Evolutionary conservation across 441 rosid species (phyloP).

Genomic region (Biscutella auriculata): DNA sequence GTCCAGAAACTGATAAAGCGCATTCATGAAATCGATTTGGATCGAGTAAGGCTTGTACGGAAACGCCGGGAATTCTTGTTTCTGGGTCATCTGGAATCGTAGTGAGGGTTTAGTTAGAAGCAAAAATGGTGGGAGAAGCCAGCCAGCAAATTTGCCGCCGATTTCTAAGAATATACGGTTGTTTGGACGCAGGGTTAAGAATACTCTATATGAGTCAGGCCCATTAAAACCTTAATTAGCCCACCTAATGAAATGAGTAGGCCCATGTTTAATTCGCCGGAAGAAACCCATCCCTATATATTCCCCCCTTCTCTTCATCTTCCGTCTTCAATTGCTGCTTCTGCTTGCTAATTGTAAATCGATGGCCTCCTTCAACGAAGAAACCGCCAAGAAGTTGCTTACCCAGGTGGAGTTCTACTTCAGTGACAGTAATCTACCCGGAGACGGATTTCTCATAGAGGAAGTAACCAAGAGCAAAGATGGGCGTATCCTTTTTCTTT

Average conservation of each 20-base stretch:
- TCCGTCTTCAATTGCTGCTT: background rate
- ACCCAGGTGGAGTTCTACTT: conserved; percentile 49
- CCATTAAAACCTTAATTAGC: background rate
- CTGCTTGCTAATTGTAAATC: background rate
- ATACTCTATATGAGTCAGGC: background rate
- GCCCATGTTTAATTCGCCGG: background rate
- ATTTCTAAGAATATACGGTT: background rate
- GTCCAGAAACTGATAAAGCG: conserved; percentile 61
- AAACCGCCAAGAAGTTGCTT: conserved; percentile 24
- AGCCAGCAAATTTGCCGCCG: conserved; percentile 13
- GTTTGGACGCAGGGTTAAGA: conserved; percentile 3
- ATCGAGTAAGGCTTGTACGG: conserved; percentile 72
- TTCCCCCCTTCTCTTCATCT: background rate
- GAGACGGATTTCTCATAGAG: conserved; percentile 30
- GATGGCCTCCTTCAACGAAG: conserved; percentile 37
- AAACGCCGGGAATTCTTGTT: conserved; percentile 44
- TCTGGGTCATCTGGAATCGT: conserved; percentile 18
- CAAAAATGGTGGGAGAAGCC: background rate
- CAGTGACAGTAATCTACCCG: conserved; percentile 42
- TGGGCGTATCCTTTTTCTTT: conserved; percentile 25
- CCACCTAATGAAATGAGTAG: background rate
- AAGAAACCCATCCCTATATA: too few species aligned
- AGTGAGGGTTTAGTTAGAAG: background rate
- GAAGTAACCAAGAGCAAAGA: conserved; percentile 29
- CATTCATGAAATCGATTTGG: conserved; percentile 73